Conservation (phyloP, 2,329 filamentous ascomycete species). For the Microcyclospora tardicrescens region DNA sequence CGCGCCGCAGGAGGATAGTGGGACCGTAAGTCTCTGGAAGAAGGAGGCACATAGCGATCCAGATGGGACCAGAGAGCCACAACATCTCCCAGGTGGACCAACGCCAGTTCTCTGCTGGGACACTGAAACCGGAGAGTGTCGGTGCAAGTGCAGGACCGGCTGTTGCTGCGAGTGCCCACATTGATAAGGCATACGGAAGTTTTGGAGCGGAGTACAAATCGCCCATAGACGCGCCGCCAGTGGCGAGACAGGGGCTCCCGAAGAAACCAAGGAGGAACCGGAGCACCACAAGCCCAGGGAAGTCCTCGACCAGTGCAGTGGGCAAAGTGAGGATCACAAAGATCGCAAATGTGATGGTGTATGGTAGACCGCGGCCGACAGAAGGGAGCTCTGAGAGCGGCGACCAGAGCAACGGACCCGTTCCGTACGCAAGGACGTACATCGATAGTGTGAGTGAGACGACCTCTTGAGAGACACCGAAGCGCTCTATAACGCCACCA, state of each 20-base stretch:
- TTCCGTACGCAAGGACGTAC: constrained; percentile 50
- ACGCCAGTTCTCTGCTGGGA: constrained; percentile 45
- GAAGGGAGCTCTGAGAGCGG: constrained; percentile 54
- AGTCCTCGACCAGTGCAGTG: constrained; percentile 49
- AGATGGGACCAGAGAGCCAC: constrained; percentile 46
- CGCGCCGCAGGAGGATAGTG: constrained; percentile 50
- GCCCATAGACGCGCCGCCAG: constrained; percentile 41
- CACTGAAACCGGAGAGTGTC: constrained; percentile 47
- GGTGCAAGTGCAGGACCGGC: constrained; percentile 45
- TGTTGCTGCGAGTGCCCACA: constrained; percentile 34
- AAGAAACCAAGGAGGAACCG: constrained; percentile 56
- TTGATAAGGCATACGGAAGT: constrained; percentile 30
- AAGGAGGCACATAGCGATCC: constrained; percentile 47
- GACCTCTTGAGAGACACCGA: constrained; percentile 39
- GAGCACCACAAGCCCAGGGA: constrained; percentile 43
- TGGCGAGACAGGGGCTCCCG: constrained; percentile 52
- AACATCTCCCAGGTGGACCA: constrained; percentile 53
- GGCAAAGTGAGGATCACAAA: constrained; percentile 57
- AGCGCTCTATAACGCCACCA: constrained; percentile 38
- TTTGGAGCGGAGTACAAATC: constrained; percentile 36
- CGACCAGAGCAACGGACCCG: constrained; percentile 52
- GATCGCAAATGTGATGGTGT: constrained; percentile 53
- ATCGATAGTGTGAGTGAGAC: constrained; percentile 47
- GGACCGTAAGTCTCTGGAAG: constrained; percentile 47
- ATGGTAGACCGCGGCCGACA: constrained; percentile 55